Base-by-base conservation (phyloP, 2,329 filamentous ascomycete genomes). In the Fusarium haematococcum region DNA sequence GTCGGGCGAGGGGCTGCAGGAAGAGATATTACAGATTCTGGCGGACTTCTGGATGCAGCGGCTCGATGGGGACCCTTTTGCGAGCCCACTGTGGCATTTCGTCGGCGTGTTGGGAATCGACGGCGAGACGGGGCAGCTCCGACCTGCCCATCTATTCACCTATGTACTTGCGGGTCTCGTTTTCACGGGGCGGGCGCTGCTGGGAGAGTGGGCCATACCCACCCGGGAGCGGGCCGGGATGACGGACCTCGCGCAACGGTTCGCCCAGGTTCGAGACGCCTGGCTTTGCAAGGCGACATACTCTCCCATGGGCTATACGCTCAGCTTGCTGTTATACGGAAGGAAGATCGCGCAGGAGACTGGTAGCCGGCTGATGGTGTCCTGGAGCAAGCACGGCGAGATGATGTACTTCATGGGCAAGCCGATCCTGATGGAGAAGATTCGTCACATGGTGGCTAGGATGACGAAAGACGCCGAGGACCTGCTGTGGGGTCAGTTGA, bases 391-490 rank as follows among this genome's bases (percentile, higher is more conserved):
- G 27, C 14, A 63, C 5, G 18, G 20, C 16, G 18, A 63, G 25
- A 54, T 63, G 6, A 63, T 63, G 32, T 63, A 63, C 33, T 63
- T 63, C 20, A 54, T 63, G 20, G 35, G 35, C 11, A 63, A 56
- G 48, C 45, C 25, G 6, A 63, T 63, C 45, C 20, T 54, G 10
- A 63, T 63, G 20, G 48, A 63, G 23, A 14, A 63, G 11, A 23
- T 63, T n/a, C 18, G 20, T 20, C 13, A 23, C 43, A 63, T 63
- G 23, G 18, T 63, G 8, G 25, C 48, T 16, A 39, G n/a, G 33
- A 63, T 63, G n/a, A 63, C 20, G 14, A 56, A 16, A 20, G 33
- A 63, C 41, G 35, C 48, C 14, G 18, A 63, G 61, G 50, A 63
- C 32, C 20, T 63, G 4, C 35, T 63, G 3, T 63, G 30, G 23